Conservation (phyloP, 2,329 filamentous ascomycete species). For the Didymella arachidicola region DNA sequence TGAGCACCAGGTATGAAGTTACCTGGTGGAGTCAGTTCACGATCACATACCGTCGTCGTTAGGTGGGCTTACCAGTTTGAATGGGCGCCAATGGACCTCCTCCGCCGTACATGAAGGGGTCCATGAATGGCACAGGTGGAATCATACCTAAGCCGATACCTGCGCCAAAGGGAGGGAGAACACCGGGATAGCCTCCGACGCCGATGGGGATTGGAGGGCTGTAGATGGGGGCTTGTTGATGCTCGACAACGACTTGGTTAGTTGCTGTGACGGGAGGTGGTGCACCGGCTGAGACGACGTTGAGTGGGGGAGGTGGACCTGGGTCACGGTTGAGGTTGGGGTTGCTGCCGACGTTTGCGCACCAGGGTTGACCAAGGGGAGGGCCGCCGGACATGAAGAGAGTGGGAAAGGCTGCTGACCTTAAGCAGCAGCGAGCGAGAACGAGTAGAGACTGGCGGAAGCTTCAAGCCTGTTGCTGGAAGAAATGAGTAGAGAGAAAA, state of each 20-base stretch:
- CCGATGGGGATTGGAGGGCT: constrained; percentile 32
- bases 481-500: background rate
- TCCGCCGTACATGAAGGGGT: constrained; percentile 35
- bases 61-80: constrained; percentile 19
- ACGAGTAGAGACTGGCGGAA: background rate
- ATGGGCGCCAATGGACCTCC: constrained; percentile 38
- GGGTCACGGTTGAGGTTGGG: constrained; percentile 47
- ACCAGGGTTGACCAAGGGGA: constrained; percentile 38
- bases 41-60: background rate
- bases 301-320: constrained; percentile 36
- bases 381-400: constrained; percentile 39
- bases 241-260: constrained; percentile 32
- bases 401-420: background rate
- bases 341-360: constrained; percentile 44
- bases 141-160: constrained; percentile 38
- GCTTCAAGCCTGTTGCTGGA: background rate
- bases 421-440: background rate
- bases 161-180: constrained; percentile 29
- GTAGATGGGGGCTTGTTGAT: constrained; percentile 36
- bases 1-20: constrained; percentile 37
- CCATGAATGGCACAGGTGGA: constrained; percentile 32
- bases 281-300: constrained; percentile 19
- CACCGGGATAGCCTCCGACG: constrained; percentile 24
- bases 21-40: constrained; percentile 28
- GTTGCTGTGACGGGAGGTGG: constrained; percentile 14